Evolutionary conservation across 495 filamentous ascomycete species (phyloP), one percentile per base, ranked within the genome.

Genomic region (Baudoinia panamericana): DNA sequence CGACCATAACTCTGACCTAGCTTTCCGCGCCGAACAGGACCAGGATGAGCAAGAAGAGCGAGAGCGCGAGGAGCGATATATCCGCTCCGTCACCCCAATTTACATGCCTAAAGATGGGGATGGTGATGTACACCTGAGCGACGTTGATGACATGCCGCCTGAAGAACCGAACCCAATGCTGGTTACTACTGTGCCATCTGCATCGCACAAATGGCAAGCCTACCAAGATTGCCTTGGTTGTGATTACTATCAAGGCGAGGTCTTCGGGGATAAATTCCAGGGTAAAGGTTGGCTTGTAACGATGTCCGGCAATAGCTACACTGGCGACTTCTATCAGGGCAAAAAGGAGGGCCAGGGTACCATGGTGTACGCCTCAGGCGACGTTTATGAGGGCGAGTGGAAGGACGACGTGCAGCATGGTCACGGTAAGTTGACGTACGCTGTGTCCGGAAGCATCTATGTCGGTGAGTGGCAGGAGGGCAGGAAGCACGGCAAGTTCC

Each of bases 361-460:
- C 25, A 70, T 77, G 63, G 64, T 65, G 18, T 79, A 73, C 55
- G 70, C 71, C 2, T 16, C 20, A 4, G 72, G 75, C 15, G 73
- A 81, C 50, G 70, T 62, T 9, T 80, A 81, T 54, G 66, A 69
- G 7, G 76, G 76, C 16, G 63, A 68, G 31, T 81, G 70, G 70
- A 55, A 59, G 11, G 60, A 67, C 31, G 67, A 71, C 51, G 60
- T 70, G 26, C 71, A 65, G 30, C 68, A 76, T 41, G 76, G 76
- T 15, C 63, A 72, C 30, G 76, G 76, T 31, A 69, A 63, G 9
- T 72, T 70, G 42, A 60, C 69, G 21, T 74, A 78, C 41, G 67
- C 62, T 36, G 61, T 63, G 34, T 77, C 73, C 0, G 73, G 73
- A 25, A 79, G 80, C 51, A 70, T 70, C 32, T 81, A 77, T 46